A percentile compares a stretch with the other conserved stretches of the same genome.
Evolutionary conservation across 1,284 basidiomycete genomes (phyloP).

Genomic region (Melampsora larici-populina): DNA sequence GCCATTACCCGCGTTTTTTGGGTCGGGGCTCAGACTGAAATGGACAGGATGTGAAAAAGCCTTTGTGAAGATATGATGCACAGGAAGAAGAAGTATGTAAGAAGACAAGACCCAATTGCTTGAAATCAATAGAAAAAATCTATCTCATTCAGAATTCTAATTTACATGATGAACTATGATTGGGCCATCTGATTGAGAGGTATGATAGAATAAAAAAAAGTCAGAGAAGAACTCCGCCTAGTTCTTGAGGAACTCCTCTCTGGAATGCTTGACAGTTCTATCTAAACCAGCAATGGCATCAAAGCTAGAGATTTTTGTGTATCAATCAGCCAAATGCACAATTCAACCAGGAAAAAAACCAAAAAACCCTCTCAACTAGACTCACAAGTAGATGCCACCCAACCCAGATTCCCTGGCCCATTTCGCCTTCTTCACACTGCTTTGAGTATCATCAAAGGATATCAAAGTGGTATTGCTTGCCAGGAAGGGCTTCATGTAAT

Average conservation of each 20-base stretch:
- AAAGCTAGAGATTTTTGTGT: not conserved
- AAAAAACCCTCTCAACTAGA: not conserved
- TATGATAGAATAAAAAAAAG: too few species aligned
- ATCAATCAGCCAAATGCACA: not conserved
- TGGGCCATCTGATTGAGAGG: too few species aligned
- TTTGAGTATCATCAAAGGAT: conserved; percentile 27
- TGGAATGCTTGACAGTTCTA: not conserved
- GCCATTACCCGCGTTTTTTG: too few species aligned
- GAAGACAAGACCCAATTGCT: too few species aligned
- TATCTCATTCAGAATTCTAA: too few species aligned
- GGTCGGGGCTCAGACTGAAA: too few species aligned
- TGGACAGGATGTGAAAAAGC: too few species aligned
- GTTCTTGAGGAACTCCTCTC: conserved; percentile 1
- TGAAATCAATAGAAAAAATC: too few species aligned
- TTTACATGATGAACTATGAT: too few species aligned
- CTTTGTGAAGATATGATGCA: too few species aligned
- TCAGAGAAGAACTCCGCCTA: not conserved
- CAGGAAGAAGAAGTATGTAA: too few species aligned
- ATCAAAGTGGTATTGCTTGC: conserved; percentile 30
- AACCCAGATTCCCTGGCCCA: conserved; percentile 14
- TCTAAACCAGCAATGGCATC: not conserved
- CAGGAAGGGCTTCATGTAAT: conserved; percentile 26
- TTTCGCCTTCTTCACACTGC: conserved; percentile 20
- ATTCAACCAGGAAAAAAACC: not conserved
- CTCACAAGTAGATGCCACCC: conserved; percentile 38